A percentile compares a stretch with the other conserved stretches of the same genome.
These are phyloP conservation scores for Aspergillus sp. DNA, from an alignment of 2,329 filamentous ascomycete species.

Conservation along the genomic window DNA sequence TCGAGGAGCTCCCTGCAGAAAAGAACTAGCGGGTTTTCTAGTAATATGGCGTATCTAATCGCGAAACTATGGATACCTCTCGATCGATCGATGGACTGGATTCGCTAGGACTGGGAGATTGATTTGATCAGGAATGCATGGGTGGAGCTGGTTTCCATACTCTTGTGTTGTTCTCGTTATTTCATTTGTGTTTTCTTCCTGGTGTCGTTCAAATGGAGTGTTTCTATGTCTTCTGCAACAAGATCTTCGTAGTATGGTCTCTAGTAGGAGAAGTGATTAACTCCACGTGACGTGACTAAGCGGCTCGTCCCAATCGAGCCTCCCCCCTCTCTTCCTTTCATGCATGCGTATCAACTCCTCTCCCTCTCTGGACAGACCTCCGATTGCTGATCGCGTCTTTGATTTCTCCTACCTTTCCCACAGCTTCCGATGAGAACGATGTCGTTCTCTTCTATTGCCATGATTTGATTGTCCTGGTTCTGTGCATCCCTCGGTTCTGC, in stretches of 20 bases:
- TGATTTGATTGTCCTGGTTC: too few species aligned
- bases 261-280: too few species aligned
- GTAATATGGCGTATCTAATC: not conserved
- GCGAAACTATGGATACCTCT: not conserved
- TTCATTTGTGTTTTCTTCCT: not conserved
- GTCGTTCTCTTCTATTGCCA: not conserved
- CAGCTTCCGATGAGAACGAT: not conserved
- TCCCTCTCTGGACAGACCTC: not conserved
- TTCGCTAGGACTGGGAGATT: not conserved
- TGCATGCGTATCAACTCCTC: not conserved
- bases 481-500: too few species aligned
- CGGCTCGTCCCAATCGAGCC: not conserved
- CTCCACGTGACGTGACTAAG: too few species aligned
- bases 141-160: not conserved
- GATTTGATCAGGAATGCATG: not conserved
- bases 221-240: too few species aligned
- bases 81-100: not conserved
- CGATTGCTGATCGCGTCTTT: not conserved
- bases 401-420: not conserved
- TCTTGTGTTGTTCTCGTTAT: not conserved
- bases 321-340: not conserved
- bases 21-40: slow-evolving; percentile 28
- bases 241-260: too few species aligned
- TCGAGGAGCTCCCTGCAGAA: slow-evolving; percentile 23
- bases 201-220: not conserved